phyloP scores from a whole-genome alignment of 192 early-diverging fungal species.

The Glomus cerebriforme region DNA sequence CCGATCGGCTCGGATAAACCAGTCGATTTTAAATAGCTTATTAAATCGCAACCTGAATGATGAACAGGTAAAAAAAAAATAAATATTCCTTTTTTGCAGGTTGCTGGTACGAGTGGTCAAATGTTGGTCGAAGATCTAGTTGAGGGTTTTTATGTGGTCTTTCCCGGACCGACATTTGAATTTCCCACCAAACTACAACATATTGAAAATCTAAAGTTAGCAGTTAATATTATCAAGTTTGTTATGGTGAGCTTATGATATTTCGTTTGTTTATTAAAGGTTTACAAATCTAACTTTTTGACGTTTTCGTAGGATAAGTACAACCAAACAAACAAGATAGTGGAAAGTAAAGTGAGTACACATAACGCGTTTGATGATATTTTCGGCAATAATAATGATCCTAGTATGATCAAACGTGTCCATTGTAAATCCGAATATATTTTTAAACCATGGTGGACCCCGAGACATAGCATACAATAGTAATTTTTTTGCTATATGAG shows the following conservation, averaged over 20 bases:
- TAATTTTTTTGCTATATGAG: constrained; percentile 11
- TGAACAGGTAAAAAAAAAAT: constrained; percentile 31
- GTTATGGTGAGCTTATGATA: constrained; percentile 22
- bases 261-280: constrained; percentile 23
- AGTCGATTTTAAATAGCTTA: constrained; percentile 33
- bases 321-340: constrained; percentile 24
- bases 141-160: constrained; percentile 28
- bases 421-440: constrained; percentile 33
- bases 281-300: constrained; percentile 28
- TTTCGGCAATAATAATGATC: constrained; percentile 23
- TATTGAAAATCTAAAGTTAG: constrained; percentile 27
- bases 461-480: constrained; percentile 24
- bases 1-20: constrained; percentile 28
- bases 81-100: constrained; percentile 33
- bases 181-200: constrained; percentile 33
- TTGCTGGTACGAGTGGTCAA: constrained; percentile 31
- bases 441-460: constrained; percentile 11
- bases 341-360: constrained; percentile 23
- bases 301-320: constrained; percentile 31
- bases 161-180: constrained; percentile 33
- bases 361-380: constrained; percentile 32
- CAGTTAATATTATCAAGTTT: constrained; percentile 34
- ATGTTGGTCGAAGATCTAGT: constrained; percentile 33
- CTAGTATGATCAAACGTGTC: background rate
- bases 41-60: constrained; percentile 32